phyloP scores from a whole-genome alignment of 805 yeast species.

The Ogataea naganishii region DNA sequence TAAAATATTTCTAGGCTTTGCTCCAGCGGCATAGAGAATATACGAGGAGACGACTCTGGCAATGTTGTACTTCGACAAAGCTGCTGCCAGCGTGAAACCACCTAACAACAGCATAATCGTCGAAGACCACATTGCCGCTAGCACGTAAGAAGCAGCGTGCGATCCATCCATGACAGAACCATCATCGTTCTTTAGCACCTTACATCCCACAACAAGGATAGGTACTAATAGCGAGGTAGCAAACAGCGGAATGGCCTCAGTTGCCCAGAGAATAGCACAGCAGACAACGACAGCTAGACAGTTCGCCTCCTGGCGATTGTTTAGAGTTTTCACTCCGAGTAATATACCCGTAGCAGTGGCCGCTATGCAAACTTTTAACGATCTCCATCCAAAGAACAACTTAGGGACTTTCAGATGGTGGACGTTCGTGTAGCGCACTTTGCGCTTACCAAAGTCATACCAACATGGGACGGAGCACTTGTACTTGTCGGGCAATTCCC shows the following conservation, averaged over 20 bases:
- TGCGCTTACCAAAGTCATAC: conserved; percentile 7
- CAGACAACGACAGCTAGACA: conserved; percentile 61
- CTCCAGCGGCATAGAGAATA: conserved; percentile 41
- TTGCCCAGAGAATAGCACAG: conserved; percentile 41
- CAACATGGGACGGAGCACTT: conserved; percentile 13
- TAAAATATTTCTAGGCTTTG: conserved; percentile 38
- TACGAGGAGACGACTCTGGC: conserved; percentile 42
- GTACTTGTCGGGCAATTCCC: conserved; percentile 22
- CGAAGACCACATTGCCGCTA: conserved; percentile 45
- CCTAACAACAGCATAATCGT: conserved; percentile 43
- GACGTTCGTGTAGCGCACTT: conserved; percentile 8
- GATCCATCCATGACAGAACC: conserved; percentile 35
- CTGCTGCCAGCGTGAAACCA: conserved; percentile 48
- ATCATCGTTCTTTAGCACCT: conserved; percentile 39
- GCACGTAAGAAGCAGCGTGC: conserved; percentile 34
- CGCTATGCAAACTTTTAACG: conserved; percentile 39
- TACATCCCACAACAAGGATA: conserved; percentile 35
- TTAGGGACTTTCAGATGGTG: conserved; percentile 35
- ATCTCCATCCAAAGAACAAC: conserved; percentile 36
- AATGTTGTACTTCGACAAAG: conserved; percentile 43
- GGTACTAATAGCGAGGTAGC: conserved; percentile 43
- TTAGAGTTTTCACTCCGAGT: conserved; percentile 50
- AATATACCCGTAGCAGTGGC: conserved; percentile 45
- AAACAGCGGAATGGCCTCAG: conserved; percentile 42
- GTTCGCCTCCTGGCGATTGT: conserved; percentile 51